Evolutionary conservation across 176 grass and related monocot genomes (phyloP).

Genomic region (Urochloa ruziziensis): DNA sequence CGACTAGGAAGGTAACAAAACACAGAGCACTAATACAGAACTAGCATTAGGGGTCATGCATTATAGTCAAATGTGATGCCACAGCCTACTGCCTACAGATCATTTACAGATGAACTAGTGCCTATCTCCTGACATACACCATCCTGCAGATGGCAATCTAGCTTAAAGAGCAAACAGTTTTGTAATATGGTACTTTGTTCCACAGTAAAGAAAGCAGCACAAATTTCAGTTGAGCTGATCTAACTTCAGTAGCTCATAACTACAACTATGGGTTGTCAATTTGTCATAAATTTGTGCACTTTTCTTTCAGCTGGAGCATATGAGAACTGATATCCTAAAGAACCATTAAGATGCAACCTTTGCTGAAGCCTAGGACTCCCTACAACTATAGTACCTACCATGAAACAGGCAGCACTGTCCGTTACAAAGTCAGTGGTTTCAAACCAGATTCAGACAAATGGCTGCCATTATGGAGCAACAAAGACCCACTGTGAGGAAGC

Average conservation of each 20-base stretch:
- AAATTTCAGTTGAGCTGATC: background rate
- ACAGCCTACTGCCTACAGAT: background rate
- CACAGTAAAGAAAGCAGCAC: background rate
- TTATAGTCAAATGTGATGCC: background rate
- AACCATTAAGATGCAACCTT: background rate
- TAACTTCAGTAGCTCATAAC: background rate
- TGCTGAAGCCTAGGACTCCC: background rate
- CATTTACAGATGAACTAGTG: background rate
- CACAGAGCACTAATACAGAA: background rate
- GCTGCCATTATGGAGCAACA: slow-evolving; percentile 24
- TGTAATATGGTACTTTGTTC: background rate
- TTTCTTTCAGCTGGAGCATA: background rate
- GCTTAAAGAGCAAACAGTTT: background rate
- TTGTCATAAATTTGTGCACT: background rate
- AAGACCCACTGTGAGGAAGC: slow-evolving; percentile 33
- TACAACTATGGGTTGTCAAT: background rate
- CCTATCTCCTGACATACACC: background rate
- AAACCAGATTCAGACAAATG: slow-evolving; percentile 34
- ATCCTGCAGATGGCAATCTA: background rate
- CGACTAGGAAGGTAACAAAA: background rate
- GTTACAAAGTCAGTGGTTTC: slow-evolving; percentile 20
- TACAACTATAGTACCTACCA: slow-evolving; percentile 5
- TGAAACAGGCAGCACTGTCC: background rate
- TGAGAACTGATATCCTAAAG: background rate
- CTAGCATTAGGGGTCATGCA: background rate